These are phyloP conservation scores for Fusarium sublunatum DNA, from an alignment of 2,329 filamentous ascomycete species.

Conservation along the genomic window DNA sequence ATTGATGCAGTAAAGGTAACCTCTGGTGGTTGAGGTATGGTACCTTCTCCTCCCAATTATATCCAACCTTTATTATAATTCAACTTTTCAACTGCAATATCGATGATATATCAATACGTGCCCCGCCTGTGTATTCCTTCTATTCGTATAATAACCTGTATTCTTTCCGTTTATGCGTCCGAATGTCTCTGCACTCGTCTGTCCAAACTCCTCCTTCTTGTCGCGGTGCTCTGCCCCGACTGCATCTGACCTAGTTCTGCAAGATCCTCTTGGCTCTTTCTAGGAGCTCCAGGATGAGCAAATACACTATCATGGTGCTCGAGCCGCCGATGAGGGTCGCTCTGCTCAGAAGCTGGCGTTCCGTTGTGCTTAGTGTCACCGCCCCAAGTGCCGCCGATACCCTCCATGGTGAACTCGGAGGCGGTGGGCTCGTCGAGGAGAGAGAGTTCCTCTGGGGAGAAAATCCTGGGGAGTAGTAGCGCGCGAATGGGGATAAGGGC, in stretches of 20 bases:
- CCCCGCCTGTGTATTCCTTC: background rate
- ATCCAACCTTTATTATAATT: background rate
- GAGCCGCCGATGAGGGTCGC: slow-evolving; percentile 4
- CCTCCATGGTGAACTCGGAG: slow-evolving; percentile 80
- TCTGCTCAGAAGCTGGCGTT: slow-evolving; percentile 28
- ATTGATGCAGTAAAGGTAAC: too few relatives aligned
- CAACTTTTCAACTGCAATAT: background rate
- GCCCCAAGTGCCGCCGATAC: slow-evolving; percentile 73
- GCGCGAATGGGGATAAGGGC: slow-evolving; percentile 74
- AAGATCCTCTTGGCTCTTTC: slow-evolving; percentile 51
- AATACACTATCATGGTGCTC: slow-evolving; percentile 43
- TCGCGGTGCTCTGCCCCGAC: slow-evolving; percentile 48
- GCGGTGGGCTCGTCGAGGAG: slow-evolving; percentile 79
- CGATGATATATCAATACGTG: slow-evolving; percentile 22
- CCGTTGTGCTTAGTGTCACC: slow-evolving; percentile 44
- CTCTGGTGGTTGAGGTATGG: too few relatives aligned
- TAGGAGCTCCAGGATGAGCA: slow-evolving; percentile 43
- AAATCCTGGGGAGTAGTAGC: slow-evolving; percentile 70
- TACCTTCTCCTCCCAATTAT: too few relatives aligned
- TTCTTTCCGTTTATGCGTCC: slow-evolving; percentile 11
- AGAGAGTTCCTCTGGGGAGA: slow-evolving; percentile 69
- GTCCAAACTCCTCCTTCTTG: slow-evolving; percentile 46
- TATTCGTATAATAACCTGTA: background rate
- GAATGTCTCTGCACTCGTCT: slow-evolving; percentile 29
- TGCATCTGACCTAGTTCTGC: slow-evolving; percentile 50